Base-by-base conservation (phyloP, 1,139 yeast species). In the Geotrichum cucujoidarum region DNA sequence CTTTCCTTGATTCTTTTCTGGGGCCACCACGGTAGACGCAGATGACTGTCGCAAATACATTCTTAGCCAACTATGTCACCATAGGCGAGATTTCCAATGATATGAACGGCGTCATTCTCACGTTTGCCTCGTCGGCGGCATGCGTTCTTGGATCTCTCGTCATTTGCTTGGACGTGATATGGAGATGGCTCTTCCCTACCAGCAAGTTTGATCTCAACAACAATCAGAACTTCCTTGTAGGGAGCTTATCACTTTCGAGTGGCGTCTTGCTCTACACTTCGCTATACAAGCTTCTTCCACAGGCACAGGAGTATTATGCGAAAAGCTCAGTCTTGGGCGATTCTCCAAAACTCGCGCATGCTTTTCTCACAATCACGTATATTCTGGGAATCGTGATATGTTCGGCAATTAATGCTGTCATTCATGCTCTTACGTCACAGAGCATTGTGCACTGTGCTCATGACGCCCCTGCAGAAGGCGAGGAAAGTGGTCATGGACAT, bases 401-500 rank as follows among this genome's bases (percentile, higher is more conserved):
- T 59, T 64, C 80, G 1, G 55, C 67, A 2, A 68, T 90, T 54
- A 89, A 89, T 62, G 65, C 72, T 22, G 40, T 82, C 0, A 78
- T 90, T 14, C 96, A 90, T 63, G 65, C 79, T 37, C 64, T 82
- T 48, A 87, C 97, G 1, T 79, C 92, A 50, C 87, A 86, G 60
- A 82, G 94, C 27, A 77, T 90, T 25, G 87, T 90, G 0, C 96
- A 89, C 61, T 89, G 97, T 64, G 82, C 79, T 16, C 96, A 89
- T 58, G 73, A 58, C 14, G 66, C 53, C 22, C 51, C 50, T 30
- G 47, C 41, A 21, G 52, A 39, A 43, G 52, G 54, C 38, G 49
- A 55, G 43, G 77, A 71, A 55, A 47, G 42, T 40, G 22, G 40
- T 18, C 56, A 54, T 35, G 52, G 53, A n/a, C 57, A 56, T 41